Percentiles rank a stretch among this genome's conserved stretches.
Conservation (phyloP, 169 alveolate species). For the Theileria sp. region DNA sequence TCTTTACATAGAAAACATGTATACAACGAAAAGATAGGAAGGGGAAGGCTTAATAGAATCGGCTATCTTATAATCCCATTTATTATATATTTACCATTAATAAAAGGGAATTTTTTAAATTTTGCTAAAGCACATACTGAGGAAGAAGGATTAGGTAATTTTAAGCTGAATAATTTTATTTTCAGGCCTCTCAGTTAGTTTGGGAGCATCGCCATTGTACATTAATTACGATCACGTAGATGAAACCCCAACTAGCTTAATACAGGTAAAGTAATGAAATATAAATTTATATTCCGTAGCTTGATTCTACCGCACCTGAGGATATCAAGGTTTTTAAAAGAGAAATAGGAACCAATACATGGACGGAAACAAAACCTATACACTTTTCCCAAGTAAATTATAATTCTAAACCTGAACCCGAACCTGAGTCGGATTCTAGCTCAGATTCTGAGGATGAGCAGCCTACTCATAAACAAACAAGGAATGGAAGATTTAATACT, state of each 20-base stretch:
- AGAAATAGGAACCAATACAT: neutral
- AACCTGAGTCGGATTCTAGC: neutral
- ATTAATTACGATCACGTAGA: conserved; percentile 8
- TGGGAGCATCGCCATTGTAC: conserved; percentile 11
- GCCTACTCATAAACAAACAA: neutral
- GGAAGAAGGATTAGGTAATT: conserved; percentile 1
- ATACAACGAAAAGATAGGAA: conserved; percentile 1
- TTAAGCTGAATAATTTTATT: neutral
- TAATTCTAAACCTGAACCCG: neutral
- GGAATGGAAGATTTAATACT: neutral
- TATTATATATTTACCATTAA: neutral
- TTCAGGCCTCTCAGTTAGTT: neutral
- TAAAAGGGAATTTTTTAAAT: neutral
- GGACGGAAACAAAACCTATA: neutral
- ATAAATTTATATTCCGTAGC: neutral
- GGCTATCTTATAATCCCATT: neutral
- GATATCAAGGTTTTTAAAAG: neutral
- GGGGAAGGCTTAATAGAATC: neutral
- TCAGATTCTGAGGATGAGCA: neutral
- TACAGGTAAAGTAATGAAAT: neutral
- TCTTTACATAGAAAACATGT: conserved; percentile 20
- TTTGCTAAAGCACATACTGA: neutral
- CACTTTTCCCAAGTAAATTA: too few species aligned
- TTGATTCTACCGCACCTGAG: neutral
- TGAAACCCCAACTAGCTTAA: neutral